These are phyloP conservation scores for Cladophialophora immunda DNA, from an alignment of 2,329 filamentous ascomycete genomes.

Conservation along the genomic window DNA sequence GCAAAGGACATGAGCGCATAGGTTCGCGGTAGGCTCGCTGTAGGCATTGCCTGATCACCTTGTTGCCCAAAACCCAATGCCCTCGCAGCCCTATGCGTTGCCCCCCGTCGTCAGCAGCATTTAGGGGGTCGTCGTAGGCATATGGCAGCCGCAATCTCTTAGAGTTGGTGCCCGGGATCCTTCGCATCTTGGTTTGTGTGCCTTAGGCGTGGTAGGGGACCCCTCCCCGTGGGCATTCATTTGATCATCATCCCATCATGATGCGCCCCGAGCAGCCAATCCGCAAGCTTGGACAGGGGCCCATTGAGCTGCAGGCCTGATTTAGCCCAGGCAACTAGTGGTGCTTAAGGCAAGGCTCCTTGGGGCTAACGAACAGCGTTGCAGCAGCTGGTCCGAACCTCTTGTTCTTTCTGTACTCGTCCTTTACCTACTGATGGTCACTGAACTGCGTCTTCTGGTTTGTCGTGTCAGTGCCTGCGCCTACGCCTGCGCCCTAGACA, in stretches of 20 bases:
- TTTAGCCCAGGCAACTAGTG: slow-evolving; percentile 21
- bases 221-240: slow-evolving; percentile 30
- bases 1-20: slow-evolving; percentile 12
- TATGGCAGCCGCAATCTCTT: slow-evolving; percentile 1
- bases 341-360: slow-evolving; percentile 21
- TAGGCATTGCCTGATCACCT: neutral
- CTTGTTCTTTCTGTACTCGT: slow-evolving; percentile 3
- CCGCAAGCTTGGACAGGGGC: neutral
- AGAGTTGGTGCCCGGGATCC: slow-evolving; percentile 3
- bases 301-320: slow-evolving; percentile 16
- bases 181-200: slow-evolving; percentile 6
- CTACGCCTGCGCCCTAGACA: slow-evolving; percentile 25
- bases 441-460: slow-evolving; percentile 10
- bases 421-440: neutral
- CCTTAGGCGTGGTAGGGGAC: slow-evolving; percentile 10
- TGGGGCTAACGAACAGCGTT: slow-evolving; percentile 25
- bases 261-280: slow-evolving; percentile 23
- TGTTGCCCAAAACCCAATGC: neutral
- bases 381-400: slow-evolving; percentile 14
- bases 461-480: slow-evolving; percentile 19
- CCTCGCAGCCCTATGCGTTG: slow-evolving; percentile 8
- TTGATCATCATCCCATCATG: slow-evolving; percentile 30
- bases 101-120: neutral
- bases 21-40: neutral
- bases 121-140: neutral